phyloP scores from a whole-genome alignment of 2,329 filamentous ascomycete species.

The Xylariaceae sp. region DNA sequence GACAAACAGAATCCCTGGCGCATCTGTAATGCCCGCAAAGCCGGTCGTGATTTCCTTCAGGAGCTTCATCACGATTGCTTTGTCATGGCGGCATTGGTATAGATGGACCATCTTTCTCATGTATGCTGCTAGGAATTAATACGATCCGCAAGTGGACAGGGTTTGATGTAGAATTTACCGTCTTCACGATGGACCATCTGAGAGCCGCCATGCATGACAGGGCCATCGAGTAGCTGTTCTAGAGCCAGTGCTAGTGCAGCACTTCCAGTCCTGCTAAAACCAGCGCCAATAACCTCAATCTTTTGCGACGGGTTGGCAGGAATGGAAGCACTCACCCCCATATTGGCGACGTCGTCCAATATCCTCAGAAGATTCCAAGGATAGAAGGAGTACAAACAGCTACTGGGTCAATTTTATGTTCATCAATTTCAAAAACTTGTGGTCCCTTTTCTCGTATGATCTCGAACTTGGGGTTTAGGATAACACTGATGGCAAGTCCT shows the following conservation, averaged over 20 bases:
- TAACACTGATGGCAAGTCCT: no score
- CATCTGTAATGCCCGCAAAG: conserved; percentile 51
- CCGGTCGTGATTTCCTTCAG: conserved; percentile 44
- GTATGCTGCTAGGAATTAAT: not conserved
- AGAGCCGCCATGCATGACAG: conserved; percentile 53
- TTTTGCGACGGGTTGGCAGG: conserved; percentile 35
- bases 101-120: conserved; percentile 1
- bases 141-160: not conserved
- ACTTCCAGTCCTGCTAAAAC: conserved; percentile 51
- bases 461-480: no score
- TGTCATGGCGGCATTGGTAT: conserved; percentile 23
- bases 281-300: conserved; percentile 47
- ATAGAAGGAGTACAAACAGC: no score
- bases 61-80: conserved; percentile 33
- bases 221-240: conserved; percentile 49
- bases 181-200: conserved; percentile 41
- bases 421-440: no score
- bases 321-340: conserved; percentile 31
- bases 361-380: not conserved
- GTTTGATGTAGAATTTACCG: conserved; percentile 25
- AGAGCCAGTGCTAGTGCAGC: conserved; percentile 52
- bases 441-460: no score
- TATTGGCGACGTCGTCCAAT: not conserved
- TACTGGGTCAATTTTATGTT: no score
- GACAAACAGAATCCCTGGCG: conserved; percentile 45